phyloP scores from a whole-genome alignment of 257 asterid species.

The Verbascum thapsus region DNA sequence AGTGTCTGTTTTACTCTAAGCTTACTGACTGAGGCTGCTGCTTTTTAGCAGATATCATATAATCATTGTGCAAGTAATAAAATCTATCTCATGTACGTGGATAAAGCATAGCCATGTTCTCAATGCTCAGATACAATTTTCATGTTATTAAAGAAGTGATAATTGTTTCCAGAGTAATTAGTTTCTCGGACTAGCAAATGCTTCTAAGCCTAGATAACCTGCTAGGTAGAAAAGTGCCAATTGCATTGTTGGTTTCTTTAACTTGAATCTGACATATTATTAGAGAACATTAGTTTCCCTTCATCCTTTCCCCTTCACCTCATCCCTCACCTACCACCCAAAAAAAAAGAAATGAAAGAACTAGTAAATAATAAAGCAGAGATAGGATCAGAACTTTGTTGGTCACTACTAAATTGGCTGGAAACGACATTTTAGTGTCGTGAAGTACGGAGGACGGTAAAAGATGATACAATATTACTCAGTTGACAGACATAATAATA shows the following conservation, averaged over 20 bases:
- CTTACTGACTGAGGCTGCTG: constrained; percentile 4
- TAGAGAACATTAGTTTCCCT: constrained; percentile 9
- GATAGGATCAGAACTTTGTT: not conserved
- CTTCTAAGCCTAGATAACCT: not conserved
- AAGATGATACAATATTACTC: not conserved
- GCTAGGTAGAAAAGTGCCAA: not conserved
- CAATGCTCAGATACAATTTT: not conserved
- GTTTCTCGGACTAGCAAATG: constrained; percentile 8
- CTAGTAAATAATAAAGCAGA: too few relatives aligned
- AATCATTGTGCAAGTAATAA: not conserved
- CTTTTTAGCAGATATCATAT: not conserved
- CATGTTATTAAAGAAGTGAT: not conserved
- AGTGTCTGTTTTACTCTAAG: constrained; percentile 14
- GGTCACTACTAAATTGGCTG: constrained; percentile 15
- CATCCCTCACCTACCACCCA: not conserved
- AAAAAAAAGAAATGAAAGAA: not conserved
- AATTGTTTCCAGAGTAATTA: constrained; percentile 7
- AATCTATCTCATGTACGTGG: constrained; percentile 3
- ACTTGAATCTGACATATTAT: not conserved
- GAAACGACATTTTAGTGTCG: not conserved
- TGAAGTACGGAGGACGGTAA: not conserved
- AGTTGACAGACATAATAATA: not conserved
- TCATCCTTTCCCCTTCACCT: not conserved
- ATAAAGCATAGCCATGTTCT: not conserved
- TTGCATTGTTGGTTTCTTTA: not conserved